These are phyloP conservation scores for Aureobasidium musti DNA, from an alignment of 2,329 filamentous ascomycete species.

Conservation along the genomic window DNA sequence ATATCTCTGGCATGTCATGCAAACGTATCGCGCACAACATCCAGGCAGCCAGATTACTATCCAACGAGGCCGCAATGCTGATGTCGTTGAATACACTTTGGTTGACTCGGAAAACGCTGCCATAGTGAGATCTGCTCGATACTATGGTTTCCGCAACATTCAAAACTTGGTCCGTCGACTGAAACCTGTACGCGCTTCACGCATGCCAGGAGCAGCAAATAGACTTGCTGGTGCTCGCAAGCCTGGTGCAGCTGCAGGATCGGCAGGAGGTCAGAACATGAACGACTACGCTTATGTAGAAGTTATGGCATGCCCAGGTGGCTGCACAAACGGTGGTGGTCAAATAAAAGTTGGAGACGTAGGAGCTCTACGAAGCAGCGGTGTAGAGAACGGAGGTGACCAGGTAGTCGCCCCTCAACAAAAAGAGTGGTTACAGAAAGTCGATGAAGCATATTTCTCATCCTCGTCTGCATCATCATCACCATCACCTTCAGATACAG, in stretches of 20 bases:
- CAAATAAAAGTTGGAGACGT: conserved; percentile 91
- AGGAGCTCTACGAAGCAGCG: conserved; percentile 44
- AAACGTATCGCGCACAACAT: conserved; percentile 68
- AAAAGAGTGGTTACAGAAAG: conserved; percentile 63
- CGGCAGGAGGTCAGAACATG: conserved; percentile 39
- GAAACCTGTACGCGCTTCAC: conserved; percentile 75
- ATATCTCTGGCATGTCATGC: conserved; percentile 81
- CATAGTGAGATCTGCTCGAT: conserved; percentile 80
- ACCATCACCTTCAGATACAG: conserved; percentile 37
- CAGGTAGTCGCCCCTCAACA: conserved; percentile 35
- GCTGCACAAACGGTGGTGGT: conserved; percentile 95
- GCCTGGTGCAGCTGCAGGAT: conserved; percentile 47
- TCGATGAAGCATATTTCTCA: conserved; percentile 58
- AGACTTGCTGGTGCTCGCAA: conserved; percentile 57
- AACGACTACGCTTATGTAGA: conserved; percentile 88
- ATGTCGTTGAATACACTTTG: conserved; percentile 84
- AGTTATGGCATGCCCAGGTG: conserved; percentile 99
- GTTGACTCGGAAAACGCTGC: conserved; percentile 48
- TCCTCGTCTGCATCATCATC: conserved; percentile 26
- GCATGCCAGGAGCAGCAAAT: conserved; percentile 74
- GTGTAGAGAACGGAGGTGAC: conserved; percentile 42
- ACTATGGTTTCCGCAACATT: conserved; percentile 97
- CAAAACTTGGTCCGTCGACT: conserved; percentile 94
- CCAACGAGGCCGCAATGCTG: conserved; percentile 78
- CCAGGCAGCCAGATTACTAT: conserved; percentile 71